Evolutionary conservation across 2,329 filamentous ascomycete species (phyloP), one percentile per base, ranked within the genome.

Genomic region (Xylaria sp.): DNA sequence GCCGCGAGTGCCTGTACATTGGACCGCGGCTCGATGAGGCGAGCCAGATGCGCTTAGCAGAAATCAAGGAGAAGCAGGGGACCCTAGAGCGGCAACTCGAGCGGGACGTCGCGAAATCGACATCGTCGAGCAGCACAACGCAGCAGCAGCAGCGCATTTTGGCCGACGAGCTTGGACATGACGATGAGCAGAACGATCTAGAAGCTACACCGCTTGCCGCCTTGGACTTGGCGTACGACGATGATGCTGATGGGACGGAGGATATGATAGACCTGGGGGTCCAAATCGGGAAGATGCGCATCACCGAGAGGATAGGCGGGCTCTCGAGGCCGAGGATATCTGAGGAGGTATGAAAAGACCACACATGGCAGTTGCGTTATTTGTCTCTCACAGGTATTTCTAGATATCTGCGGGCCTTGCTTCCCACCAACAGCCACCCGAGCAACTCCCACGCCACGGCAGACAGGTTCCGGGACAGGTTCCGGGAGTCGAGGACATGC

Each of bases 1-100:
- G 69, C 19, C 76, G 80, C 20, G 79, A 82, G 18, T 85, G 82
- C 62, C 66, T 89, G 37, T 90, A 89, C 66, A 78, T 91, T 34
- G 83, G 85, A 2, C 81, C 85, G 0, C 81, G 85, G 19, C 75
- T 89, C n/a, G 88, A 91, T 69, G 80, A 87, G 56, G 83, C 83
- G 7, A 84, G 84, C 48, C 87, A 90, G 70, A 78, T 86, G 62
- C 86, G 86, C 63, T 77, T 92, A 49, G 88, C 86, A 3, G 86
- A 91, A 65, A 87, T 92, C 69, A 92, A 92, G 72, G 89, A 92
- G 69, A 87, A 88, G 71, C 89, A 91, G 71, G 88, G 87, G 21
- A 84, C 82, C 7, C 73, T 91, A 17, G 89, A 91, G 72, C 78
- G 84, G 48, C 82, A 86, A 50, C 76, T 91, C 5, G 89, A 91